Evolutionary conservation across 1,139 yeast genomes (phyloP), one percentile per base, ranked within the genome.

Genomic region (Yamadazyma jaroonii): DNA sequence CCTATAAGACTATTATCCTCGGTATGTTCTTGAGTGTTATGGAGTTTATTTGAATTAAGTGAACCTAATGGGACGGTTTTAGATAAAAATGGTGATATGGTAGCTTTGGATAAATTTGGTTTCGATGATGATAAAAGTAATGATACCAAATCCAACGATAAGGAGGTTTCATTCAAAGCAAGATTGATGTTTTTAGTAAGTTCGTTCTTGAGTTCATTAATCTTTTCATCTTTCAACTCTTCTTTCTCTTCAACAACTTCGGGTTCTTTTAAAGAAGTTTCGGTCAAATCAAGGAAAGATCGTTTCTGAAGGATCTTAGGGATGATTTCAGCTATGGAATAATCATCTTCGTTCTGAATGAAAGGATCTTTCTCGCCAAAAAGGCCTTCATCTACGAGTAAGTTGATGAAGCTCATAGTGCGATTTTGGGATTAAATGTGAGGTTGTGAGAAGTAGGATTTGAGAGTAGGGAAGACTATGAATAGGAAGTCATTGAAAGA

Each of bases 161-260:
- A 63, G 0, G 96, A 89, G 0, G 95, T 81, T 55, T 92, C 97
- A 56, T 92, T 92, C 50, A 86, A 68, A 0, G 98, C 96, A 3
- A 76, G 61, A 41, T 70, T 77, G 24, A 89, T 71, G 35, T 74
- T 67, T 22, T 68, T 69, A 15, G 81, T 54, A 38, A 87, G 68
- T 43, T 81, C 81, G 12, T 66, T 57, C 43, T 85, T 79, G 21
- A 79, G 71, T 37, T 70, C 71, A 36, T 70, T 71, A 49, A 84
- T 83, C 26, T 32, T 37, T 34, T 36, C 45, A 9, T 38, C 37
- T 23, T 24, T 23, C 13, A 34, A 46, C 25, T 34, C 39, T 31
- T 33, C 44, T 14, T 32, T 29, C 2, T 21, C 43, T 11, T 38
- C 43, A 4, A 32, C 33, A 13, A 29, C 39, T 12, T 27, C 29